These are phyloP conservation scores for Akanthomyces muscarius DNA, from an alignment of 2,329 filamentous ascomycete genomes.

Conservation along the genomic window DNA sequence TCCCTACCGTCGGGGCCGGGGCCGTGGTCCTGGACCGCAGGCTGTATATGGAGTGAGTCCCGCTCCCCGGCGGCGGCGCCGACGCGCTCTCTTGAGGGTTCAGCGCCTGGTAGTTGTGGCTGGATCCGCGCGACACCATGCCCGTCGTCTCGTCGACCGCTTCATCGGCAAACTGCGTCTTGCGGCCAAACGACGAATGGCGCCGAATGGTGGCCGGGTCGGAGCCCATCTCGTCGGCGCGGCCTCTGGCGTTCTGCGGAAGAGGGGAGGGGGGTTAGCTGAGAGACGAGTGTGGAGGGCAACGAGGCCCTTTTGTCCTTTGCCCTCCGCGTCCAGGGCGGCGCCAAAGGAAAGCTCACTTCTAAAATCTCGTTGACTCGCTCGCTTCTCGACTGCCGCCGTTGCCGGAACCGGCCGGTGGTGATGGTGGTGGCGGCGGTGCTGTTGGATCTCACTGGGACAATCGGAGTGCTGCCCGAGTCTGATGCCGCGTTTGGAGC, in stretches of 20 bases:
- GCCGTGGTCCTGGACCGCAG: slow-evolving; percentile 13
- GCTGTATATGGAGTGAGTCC: slow-evolving; percentile 20
- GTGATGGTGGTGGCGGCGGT: slow-evolving; percentile 13
- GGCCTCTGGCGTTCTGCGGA: slow-evolving; percentile 39
- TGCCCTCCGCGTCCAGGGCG: neutral
- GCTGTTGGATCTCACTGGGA: slow-evolving; percentile 1
- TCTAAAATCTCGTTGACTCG: slow-evolving; percentile 45
- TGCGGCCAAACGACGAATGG: slow-evolving; percentile 18
- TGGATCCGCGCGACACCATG: slow-evolving; percentile 33
- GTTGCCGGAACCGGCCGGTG: slow-evolving; percentile 22
- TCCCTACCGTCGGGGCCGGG: slow-evolving; percentile 16
- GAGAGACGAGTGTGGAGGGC: neutral
- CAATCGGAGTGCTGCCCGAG: neutral
- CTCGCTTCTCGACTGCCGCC: slow-evolving; percentile 34
- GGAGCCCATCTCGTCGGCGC: slow-evolving; percentile 38
- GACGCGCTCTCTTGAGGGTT: slow-evolving; percentile 20
- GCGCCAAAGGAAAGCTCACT: slow-evolving; percentile 30
- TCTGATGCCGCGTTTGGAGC: slow-evolving; percentile 2
- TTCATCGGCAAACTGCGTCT: slow-evolving; percentile 21
- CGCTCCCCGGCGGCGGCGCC: neutral
- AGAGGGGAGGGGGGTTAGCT: neutral
- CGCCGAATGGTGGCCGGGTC: slow-evolving; percentile 20
- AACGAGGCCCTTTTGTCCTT: too few species aligned
- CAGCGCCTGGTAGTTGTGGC: slow-evolving; percentile 39
- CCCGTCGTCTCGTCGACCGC: slow-evolving; percentile 40